Evolutionary conservation across 2,329 filamentous ascomycete species (phyloP), one percentile per base, ranked within the genome.

Genomic region (Cladosporium sp.): DNA sequence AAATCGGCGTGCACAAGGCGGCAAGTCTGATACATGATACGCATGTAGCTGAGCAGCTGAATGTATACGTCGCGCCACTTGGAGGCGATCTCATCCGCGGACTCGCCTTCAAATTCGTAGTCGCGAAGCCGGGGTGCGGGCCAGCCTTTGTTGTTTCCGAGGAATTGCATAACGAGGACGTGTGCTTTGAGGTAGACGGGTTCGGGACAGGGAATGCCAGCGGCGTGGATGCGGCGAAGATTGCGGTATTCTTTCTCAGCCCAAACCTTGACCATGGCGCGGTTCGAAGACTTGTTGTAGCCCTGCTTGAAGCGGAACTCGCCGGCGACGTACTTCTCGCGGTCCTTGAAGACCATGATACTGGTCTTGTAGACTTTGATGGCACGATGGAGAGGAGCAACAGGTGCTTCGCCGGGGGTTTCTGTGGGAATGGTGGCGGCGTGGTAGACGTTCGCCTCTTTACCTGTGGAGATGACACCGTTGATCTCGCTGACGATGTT

Each of bases 281-380:
- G 85, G 77, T 92, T 96, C 76, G 92, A 96, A 65, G 89, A 89
- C 80, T 97, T 97, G 76, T 93, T 94, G 72, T 93, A 94, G 51
- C 93, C 93, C 62, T 86, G 83, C 66, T 90, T 85, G 80, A 99
- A 99, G 22, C 94, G 83, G 76, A 92, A 92, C 76, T 99, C 94
- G 65, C 94, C 94, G 0, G 88, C 89, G 63, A 99, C 94, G 75
- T 99, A 99, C 69, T 92, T 88, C 75, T 97, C 92, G 60, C 94
- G 85, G 76, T 99, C 94, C 78, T 97, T 97, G 85, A 99, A 99
- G 22, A 95, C 92, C 34, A 99, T 79, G 64, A 99, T 99, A 57
- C 90, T 89, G 7, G 94, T 99, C 82, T 99, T 99, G 84, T 99
- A 99, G 52, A 99, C 90, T 78, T 99, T 99, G 80, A 97, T 92